These are phyloP conservation scores for Penicillium paxilli DNA, from an alignment of 495 filamentous ascomycete genomes.

Conservation along the genomic window DNA sequence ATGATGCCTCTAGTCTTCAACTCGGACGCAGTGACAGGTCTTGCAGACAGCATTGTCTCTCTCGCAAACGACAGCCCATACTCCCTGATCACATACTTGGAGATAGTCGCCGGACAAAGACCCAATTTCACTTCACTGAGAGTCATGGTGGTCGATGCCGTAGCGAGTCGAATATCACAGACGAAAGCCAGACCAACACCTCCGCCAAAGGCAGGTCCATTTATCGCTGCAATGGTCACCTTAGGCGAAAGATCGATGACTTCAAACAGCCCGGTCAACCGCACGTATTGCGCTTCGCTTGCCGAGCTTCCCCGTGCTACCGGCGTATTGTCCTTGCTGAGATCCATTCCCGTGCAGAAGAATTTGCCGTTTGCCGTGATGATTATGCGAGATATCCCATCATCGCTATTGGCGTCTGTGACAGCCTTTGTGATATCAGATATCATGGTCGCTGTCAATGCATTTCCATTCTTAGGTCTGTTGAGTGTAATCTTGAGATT, in stretches of 20 bases:
- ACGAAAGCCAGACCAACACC: constrained; percentile 39
- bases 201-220: constrained; percentile 40
- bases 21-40: constrained; percentile 22
- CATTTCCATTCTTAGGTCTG: constrained; percentile 36
- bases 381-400: constrained; percentile 28
- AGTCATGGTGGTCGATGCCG: constrained; percentile 21
- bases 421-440: constrained; percentile 23
- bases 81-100: constrained; percentile 34
- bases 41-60: constrained; percentile 32
- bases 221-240: constrained; percentile 35
- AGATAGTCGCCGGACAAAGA: constrained; percentile 32
- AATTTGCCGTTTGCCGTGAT: constrained; percentile 34
- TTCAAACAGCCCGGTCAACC: constrained; percentile 27
- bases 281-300: constrained; percentile 20
- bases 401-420: constrained; percentile 15
- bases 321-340: constrained; percentile 19
- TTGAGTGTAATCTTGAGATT: constrained; percentile 35
- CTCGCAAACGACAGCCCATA: constrained; percentile 26
- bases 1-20: constrained; percentile 20
- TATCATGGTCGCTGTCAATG: constrained; percentile 32
- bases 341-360: constrained; percentile 47
- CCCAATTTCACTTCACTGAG: constrained; percentile 36
- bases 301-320: constrained; percentile 13
- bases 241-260: constrained; percentile 33
- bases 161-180: constrained; percentile 34